Evolutionary conservation across 176 grass and related monocot genomes (phyloP), one percentile per base, ranked within the genome.

Genomic region (Eragrostis curvula): DNA sequence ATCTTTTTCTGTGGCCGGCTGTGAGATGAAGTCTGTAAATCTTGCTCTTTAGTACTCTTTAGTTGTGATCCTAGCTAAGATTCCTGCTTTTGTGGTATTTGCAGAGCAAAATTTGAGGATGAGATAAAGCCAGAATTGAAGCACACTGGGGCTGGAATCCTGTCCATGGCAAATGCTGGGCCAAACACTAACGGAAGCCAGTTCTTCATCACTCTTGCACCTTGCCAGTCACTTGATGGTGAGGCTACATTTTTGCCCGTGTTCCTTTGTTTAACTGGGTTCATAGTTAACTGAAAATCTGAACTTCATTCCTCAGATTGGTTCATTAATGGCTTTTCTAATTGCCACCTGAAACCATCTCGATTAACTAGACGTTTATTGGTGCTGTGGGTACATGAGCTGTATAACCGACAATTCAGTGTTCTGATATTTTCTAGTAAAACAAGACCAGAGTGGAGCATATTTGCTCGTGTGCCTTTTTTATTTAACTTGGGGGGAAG

Each of bases 141-240:
- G 88, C 96, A 98, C 85, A 98, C 96, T 17, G 96, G 96, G 16
- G 92, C 96, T 71, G 96, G 96, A 6, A 91, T 98, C 73, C 18
- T 98, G 69, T 95, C 96, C 63, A 98, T 98, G 96, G 96, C 92
- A 17, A 98, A 98, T 21, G 92, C 92, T 73, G 96, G 96, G 52
- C 88, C 96, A 75, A 93, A 98, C 61, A 95, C 96, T 21, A 98
- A 98, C 27, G 96, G 96, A 53, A 98, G 96, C 79, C 96, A 95
- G 68, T 98, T 98, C 84, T 98, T 95, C 68, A 91, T 98, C 32
- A 98, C 92, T 78, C 85, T 98, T 13, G 96, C 96, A 45, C 96
- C 92, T 73, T 98, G 96, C 70, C 96, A 98, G 47, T 93, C 96
- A 70, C 89, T 98, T 73, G 96, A 98, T 80, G 96, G 96, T 98